phyloP scores from a whole-genome alignment of 2,329 filamentous ascomycete species.

The Calonectria leucothoes region DNA sequence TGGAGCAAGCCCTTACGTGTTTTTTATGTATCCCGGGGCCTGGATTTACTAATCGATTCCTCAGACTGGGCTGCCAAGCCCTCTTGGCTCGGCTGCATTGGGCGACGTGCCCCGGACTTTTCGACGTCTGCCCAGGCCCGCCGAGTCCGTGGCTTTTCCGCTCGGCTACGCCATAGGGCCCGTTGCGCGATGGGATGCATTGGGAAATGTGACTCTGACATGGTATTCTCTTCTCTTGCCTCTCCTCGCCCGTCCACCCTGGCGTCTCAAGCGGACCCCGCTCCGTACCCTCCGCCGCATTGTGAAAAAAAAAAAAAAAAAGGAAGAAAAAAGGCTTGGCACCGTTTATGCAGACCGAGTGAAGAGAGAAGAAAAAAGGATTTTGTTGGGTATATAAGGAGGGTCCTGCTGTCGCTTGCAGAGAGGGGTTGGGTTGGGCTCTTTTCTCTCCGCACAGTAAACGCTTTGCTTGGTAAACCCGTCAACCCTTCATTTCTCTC shows the following conservation, averaged over 20 bases:
- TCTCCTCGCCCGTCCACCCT: not conserved
- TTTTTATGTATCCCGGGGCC: conserved; percentile 35
- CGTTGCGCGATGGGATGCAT: conserved; percentile 5
- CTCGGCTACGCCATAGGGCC: conserved; percentile 22
- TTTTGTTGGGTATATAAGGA: conserved; percentile 19
- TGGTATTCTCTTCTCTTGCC: conserved; percentile 16
- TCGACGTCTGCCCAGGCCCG: not conserved
- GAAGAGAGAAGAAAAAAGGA: not conserved
- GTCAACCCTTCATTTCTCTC: not conserved
- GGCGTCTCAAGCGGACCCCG: not conserved
- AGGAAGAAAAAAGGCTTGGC: conserved; percentile 11
- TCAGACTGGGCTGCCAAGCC: conserved; percentile 20
- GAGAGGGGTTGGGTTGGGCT: not conserved
- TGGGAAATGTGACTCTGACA: conserved; percentile 19
- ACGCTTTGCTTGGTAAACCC: not conserved
- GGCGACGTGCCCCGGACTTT: not conserved
- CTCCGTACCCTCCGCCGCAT: conserved; percentile 9
- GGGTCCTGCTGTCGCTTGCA: not conserved
- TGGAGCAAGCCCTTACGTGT: conserved; percentile 37
- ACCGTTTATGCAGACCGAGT: not conserved
- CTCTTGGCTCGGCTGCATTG: conserved; percentile 29
- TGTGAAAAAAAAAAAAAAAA: not conserved
- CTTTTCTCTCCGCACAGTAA: not conserved
- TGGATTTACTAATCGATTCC: conserved; percentile 39
- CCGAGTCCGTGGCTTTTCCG: conserved; percentile 13